A percentile compares a stretch with the other conserved stretches of the same genome.
Evolutionary conservation across 148 eudicot species (phyloP).

Genomic region (Nepenthes mirabilis): DNA sequence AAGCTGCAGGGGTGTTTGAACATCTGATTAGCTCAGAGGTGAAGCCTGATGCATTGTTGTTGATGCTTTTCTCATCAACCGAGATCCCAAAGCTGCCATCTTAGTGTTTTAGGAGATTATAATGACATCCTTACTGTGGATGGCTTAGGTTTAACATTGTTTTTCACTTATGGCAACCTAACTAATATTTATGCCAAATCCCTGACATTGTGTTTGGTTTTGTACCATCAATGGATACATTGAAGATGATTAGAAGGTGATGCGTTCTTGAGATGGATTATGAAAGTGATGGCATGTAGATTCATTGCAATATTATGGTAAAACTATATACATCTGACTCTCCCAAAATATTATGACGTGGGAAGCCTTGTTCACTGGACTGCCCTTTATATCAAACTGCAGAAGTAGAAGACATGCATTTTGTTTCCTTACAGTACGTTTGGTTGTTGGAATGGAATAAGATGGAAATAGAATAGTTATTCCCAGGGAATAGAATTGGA

Average conservation of each 20-base stretch:
- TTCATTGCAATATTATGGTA: constrained; percentile 2
- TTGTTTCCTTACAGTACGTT: too few relatives aligned
- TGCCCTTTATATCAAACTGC: too few relatives aligned
- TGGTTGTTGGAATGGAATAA: too few relatives aligned
- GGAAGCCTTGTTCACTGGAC: too few relatives aligned
- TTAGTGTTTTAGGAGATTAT: constrained; percentile 63
- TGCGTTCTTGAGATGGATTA: constrained; percentile 65
- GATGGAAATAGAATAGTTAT: too few relatives aligned
- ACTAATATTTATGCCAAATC: neutral
- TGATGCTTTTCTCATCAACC: constrained; percentile 68
- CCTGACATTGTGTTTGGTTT: constrained; percentile 48
- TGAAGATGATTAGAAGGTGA: constrained; percentile 73
- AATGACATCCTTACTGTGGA: constrained; percentile 4
- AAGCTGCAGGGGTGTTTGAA: constrained; percentile 67
- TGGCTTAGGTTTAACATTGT: neutral
- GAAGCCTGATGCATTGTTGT: constrained; percentile 61
- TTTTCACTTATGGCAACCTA: neutral
- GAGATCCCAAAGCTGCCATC: constrained; percentile 73
- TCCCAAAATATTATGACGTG: too few relatives aligned
- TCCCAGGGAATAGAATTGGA: too few relatives aligned
- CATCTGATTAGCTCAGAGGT: constrained; percentile 56
- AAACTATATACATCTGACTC: too few relatives aligned
- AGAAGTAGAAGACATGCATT: too few relatives aligned
- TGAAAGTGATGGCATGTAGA: constrained; percentile 37
- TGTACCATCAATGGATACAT: constrained; percentile 50